A percentile compares a stretch with the other conserved stretches of the same genome.
phyloP scores from a whole-genome alignment of 345 rosid genomes.

The Eutrema heterophyllum region DNA sequence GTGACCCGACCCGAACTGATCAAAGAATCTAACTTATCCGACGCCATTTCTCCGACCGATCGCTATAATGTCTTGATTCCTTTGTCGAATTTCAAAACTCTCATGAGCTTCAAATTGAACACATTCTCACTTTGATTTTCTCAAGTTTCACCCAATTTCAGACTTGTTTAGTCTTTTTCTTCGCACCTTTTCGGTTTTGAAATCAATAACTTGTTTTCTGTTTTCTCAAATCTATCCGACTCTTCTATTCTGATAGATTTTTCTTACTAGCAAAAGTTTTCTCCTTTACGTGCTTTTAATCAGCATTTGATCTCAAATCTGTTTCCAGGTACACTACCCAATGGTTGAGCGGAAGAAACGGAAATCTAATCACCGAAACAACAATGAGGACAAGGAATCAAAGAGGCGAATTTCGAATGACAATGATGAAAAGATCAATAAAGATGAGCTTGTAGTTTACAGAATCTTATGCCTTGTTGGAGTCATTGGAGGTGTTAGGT shows the following conservation, averaged over 20 bases:
- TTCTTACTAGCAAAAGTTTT: no score
- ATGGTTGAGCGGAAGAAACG: background rate
- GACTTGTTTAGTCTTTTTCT: background rate
- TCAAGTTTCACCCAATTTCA: background rate
- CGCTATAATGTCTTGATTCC: no score
- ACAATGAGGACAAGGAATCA: background rate
- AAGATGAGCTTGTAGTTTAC: background rate
- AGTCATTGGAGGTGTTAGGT: background rate
- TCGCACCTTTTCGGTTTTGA: background rate
- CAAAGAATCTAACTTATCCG: no score
- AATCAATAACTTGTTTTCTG: no score
- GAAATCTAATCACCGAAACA: background rate
- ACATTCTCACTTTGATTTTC: no score
- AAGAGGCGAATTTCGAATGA: background rate
- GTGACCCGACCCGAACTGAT: no score
- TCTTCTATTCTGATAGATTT: no score
- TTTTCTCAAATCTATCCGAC: no score
- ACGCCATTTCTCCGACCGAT: no score
- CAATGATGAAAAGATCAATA: background rate
- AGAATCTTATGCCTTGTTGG: background rate
- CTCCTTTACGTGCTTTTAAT: no score
- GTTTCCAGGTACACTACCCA: background rate
- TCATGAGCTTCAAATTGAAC: no score
- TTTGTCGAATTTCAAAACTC: no score
- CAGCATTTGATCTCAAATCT: background rate